These are phyloP conservation scores for Neofusicoccum sp. DNA, from an alignment of 2,329 filamentous ascomycete genomes.

Conservation along the genomic window DNA sequence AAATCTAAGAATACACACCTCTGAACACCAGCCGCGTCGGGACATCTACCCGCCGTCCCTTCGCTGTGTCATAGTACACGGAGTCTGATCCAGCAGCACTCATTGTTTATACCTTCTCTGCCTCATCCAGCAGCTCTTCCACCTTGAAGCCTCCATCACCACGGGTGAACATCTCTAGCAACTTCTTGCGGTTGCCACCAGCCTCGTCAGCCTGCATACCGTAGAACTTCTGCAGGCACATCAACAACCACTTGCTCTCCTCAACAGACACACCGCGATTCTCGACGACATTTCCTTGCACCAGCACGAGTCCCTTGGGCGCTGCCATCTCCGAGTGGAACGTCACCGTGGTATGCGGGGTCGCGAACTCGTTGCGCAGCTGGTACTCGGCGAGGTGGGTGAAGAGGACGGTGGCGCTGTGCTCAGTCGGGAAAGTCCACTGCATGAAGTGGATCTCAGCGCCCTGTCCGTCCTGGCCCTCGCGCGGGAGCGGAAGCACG, in stretches of 20 bases:
- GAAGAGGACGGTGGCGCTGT: constrained; percentile 69
- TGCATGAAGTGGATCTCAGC: constrained; percentile 96
- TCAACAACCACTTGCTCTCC: constrained; percentile 84
- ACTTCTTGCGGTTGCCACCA: constrained; percentile 54
- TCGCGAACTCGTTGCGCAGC: constrained; percentile 80
- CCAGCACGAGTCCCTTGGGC: constrained; percentile 75
- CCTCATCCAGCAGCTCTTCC: constrained; percentile 82
- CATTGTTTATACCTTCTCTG: constrained; percentile 64
- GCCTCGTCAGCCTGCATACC: constrained; percentile 57
- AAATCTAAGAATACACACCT: not conserved
- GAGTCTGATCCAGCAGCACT: not conserved
- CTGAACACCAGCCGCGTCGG: too few species aligned
- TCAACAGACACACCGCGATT: constrained; percentile 73
- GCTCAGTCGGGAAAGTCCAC: constrained; percentile 80
- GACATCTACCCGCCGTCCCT: not conserved
- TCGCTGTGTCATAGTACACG: not conserved
- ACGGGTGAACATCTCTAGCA: constrained; percentile 78
- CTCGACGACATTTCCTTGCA: constrained; percentile 78
- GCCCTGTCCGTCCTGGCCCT: constrained; percentile 51
- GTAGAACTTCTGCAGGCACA: constrained; percentile 95
- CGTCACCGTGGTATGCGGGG: constrained; percentile 90
- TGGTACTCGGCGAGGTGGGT: constrained; percentile 94
- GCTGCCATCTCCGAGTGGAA: constrained; percentile 80
- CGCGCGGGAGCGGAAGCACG: constrained; percentile 79
- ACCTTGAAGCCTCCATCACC: constrained; percentile 80